Base-by-base conservation (phyloP, 2,329 filamentous ascomycete genomes). In the Colletotrichum navitas region DNA sequence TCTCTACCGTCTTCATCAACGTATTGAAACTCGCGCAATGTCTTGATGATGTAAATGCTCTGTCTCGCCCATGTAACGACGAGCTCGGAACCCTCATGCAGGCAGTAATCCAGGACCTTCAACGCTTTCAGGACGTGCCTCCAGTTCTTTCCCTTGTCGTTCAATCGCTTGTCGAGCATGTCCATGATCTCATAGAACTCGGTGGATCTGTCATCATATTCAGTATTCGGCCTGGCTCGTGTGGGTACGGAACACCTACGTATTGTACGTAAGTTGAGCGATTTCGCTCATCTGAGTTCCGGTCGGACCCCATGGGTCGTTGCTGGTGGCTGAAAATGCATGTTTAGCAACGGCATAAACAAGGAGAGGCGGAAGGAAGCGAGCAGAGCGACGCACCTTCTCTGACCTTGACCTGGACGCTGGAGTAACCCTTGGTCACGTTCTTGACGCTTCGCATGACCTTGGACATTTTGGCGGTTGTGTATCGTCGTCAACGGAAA, bases 161-260 rank as follows among this genome's bases (percentile, higher is more conserved):
- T 99, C 79, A 99, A 86, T 76, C 96, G 92, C 86, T 98, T 98
- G 84, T 99, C 96, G 76, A 99, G 87, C 94, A 99, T 99, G 82
- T 99, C 96, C 92, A 99, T 97, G 78, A 99, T 98, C 81, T 99
- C 95, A 85, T 97, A 97, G 85, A 99, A 99, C 81, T 98, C 96
- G 83, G 93, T 95, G 45, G 94, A 95, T 80, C 95, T 97, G 75
- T 52, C 39, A 18, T 43, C 1, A 41, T 26, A 54, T 24, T 67
- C 43, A 58, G 59, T 65, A 55, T 60, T 55, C 29, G 45, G 32
- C 41, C 32, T 34, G 41, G 16, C 26, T 54, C 43, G 36, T 12
- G 45, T 29, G 61, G 49, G 61, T 36, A 54, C 32, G n/a, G 58
- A 68, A 56, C 60, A 83, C 92, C 79, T 91, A 98, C 95, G 93